These are phyloP conservation scores for Annona cherimola DNA, from an alignment of 164 flowering plant genomes.

Conservation along the genomic window DNA sequence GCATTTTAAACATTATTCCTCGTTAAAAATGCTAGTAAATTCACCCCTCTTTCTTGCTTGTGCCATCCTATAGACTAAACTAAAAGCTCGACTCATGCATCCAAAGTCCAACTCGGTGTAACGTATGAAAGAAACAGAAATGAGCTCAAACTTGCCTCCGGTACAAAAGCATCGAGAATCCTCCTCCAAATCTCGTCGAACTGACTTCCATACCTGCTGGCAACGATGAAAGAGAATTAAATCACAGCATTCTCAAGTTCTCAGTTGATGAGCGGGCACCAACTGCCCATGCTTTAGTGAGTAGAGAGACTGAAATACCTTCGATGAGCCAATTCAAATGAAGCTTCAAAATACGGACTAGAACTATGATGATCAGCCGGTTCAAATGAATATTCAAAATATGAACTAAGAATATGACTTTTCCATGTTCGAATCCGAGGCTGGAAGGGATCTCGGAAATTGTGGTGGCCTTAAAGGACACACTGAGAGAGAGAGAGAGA, in stretches of 20 bases:
- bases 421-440: no score
- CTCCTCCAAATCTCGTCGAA: conserved; percentile 57
- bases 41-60: not conserved
- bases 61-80: not conserved
- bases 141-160: conserved; percentile 49
- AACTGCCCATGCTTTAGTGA: not conserved
- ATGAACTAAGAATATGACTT: no score
- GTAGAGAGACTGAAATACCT: not conserved
- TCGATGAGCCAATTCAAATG: not conserved
- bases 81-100: not conserved
- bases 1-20: not conserved
- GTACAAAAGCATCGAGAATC: conserved; percentile 78
- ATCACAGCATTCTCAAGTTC: not conserved
- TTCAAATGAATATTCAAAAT: not conserved
- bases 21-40: not conserved
- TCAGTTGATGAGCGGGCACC: not conserved
- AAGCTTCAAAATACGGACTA: not conserved
- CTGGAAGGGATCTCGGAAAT: not conserved
- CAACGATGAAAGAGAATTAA: not conserved
- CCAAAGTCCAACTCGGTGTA: no score
- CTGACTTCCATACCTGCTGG: conserved; percentile 45
- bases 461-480: not conserved
- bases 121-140: not conserved
- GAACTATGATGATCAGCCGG: not conserved
- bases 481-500: not conserved